Conservation (phyloP, 2,329 filamentous ascomycete species). For the Venturiaceae sp. region DNA sequence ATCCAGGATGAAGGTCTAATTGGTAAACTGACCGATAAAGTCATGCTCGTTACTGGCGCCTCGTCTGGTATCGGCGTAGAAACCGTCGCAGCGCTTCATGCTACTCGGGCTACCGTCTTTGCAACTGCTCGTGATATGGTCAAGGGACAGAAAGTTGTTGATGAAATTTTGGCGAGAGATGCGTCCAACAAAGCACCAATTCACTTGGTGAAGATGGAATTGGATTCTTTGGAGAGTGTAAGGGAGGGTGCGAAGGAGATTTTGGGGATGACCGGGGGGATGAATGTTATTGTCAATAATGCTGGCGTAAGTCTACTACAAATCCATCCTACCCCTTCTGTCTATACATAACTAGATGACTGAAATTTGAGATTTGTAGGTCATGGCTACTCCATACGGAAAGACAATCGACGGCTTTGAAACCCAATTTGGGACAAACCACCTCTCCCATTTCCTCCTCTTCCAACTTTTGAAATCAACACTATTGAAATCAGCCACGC, state of each 20-base stretch:
- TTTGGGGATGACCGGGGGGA: constrained; percentile 11
- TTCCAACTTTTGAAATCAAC: constrained; percentile 38
- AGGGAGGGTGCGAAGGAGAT: constrained; percentile 14
- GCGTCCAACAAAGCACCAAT: constrained; percentile 13
- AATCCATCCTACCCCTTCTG: constrained; percentile 7
- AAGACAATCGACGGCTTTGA: constrained; percentile 32
- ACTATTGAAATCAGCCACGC: constrained; percentile 29
- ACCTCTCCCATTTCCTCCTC: constrained; percentile 45
- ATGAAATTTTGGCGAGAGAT: constrained; percentile 13
- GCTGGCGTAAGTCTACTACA: constrained; percentile 4
- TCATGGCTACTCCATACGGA: constrained; percentile 17
- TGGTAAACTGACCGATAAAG: constrained; percentile 20
- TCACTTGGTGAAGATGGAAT: constrained; percentile 16
- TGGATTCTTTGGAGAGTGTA: constrained; percentile 14
- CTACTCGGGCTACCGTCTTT: constrained; percentile 36
- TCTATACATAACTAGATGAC: too few species aligned
- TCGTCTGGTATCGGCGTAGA: constrained; percentile 18
- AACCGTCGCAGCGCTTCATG: constrained; percentile 9
- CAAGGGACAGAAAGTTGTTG: constrained; percentile 24
- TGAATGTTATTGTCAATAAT: constrained; percentile 9
- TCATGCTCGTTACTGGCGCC: constrained; percentile 19
- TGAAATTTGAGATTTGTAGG: too few species aligned
- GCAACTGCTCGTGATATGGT: constrained; percentile 32
- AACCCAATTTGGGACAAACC: constrained; percentile 42
- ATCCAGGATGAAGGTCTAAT: constrained; percentile 27